These are phyloP conservation scores for Nicotiana tomentosiformis DNA, from an alignment of 257 asterid genomes.

Conservation along the genomic window DNA sequence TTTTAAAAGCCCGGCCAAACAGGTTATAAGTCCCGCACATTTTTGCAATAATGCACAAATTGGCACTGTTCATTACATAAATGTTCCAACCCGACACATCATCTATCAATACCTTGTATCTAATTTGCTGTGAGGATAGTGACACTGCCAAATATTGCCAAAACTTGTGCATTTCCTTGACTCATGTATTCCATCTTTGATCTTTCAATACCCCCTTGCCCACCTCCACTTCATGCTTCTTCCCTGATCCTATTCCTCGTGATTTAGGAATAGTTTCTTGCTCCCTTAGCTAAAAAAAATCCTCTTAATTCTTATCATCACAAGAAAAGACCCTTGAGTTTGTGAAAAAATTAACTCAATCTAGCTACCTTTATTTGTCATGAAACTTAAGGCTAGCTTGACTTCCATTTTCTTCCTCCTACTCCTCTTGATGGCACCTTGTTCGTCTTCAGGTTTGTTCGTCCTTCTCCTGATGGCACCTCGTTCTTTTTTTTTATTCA, in stretches of 20 bases:
- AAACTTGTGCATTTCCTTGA: conserved; percentile 5
- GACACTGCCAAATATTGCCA: conserved; percentile 4
- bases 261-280: not conserved
- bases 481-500: too few species aligned
- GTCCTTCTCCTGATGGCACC: too few species aligned
- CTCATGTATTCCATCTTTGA: not conserved
- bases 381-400: conserved; percentile 24
- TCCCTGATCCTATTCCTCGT: not conserved
- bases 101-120: not conserved
- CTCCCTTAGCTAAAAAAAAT: not conserved
- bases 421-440: conserved; percentile 13
- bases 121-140: conserved; percentile 5
- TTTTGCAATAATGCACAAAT: not conserved
- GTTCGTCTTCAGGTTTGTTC: conserved; percentile 23
- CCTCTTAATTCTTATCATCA: not conserved
- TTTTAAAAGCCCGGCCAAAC: too few species aligned
- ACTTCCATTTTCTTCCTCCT: conserved; percentile 11
- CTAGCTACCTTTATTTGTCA: not conserved
- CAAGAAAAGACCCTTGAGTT: not conserved
- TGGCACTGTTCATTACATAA: not conserved
- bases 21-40: not conserved
- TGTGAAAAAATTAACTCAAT: not conserved
- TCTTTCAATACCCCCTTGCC: not conserved
- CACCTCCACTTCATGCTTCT: not conserved
- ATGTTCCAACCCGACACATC: conserved; percentile 6